Evolutionary conservation across 306 rosid species (phyloP).

Genomic region (Dryas drummondii): DNA sequence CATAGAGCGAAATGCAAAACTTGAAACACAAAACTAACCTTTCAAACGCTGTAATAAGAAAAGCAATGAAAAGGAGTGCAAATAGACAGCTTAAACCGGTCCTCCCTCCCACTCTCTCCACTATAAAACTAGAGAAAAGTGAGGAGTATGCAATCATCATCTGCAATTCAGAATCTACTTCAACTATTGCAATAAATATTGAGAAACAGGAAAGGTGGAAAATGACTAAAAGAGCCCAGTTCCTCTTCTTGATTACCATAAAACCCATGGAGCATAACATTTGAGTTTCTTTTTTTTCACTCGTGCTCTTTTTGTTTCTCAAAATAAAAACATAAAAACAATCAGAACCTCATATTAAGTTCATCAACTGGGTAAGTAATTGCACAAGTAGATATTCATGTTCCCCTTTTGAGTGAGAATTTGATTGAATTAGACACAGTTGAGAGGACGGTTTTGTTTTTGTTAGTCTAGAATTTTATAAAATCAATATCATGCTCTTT

Average conservation of each 20-base stretch:
- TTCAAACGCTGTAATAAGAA: conserved; percentile 42
- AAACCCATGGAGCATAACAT: neutral
- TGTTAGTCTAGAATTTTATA: neutral
- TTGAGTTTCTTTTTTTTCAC: neutral
- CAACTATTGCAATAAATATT: neutral
- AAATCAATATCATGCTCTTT: neutral
- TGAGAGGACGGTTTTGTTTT: neutral
- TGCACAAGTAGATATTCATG: neutral
- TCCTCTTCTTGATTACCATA: neutral
- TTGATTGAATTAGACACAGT: neutral
- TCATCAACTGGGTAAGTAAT: neutral
- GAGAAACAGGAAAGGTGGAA: neutral
- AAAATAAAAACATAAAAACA: no score
- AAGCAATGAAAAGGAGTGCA: conserved; percentile 43
- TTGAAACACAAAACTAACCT: conserved; percentile 33
- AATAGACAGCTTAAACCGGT: conserved; percentile 47
- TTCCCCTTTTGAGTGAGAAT: neutral
- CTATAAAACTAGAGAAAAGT: conserved; percentile 53
- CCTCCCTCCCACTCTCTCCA: conserved; percentile 54
- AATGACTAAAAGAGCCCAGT: neutral
- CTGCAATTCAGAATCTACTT: conserved; percentile 40
- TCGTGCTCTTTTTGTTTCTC: neutral
- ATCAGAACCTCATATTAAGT: neutral
- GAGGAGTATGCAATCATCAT: conserved; percentile 63
- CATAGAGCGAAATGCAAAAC: neutral